These are phyloP conservation scores for Alectoria sarmentosa DNA, from an alignment of 495 filamentous ascomycete genomes.

Conservation along the genomic window DNA sequence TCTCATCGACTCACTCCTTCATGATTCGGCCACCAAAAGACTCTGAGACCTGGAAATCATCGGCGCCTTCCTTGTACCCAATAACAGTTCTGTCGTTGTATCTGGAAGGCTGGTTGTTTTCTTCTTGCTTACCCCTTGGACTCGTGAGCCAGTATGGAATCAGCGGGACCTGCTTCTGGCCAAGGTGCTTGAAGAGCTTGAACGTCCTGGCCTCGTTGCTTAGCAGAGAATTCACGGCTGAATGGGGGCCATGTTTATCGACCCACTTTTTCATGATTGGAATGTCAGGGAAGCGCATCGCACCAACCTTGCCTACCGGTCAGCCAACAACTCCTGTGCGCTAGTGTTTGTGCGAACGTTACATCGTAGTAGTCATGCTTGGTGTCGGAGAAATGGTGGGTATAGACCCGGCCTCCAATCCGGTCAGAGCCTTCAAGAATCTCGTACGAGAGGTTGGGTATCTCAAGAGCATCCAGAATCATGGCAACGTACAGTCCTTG, in stretches of 20 bases:
- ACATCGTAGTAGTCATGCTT: conserved; percentile 34
- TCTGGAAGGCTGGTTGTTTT: conserved; percentile 1
- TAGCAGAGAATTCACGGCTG: not conserved
- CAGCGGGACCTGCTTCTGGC: not conserved
- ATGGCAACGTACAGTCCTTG: conserved; percentile 35
- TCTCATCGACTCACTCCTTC: not conserved
- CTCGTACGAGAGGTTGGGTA: conserved; percentile 24
- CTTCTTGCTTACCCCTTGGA: not conserved
- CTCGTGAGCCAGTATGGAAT: not conserved
- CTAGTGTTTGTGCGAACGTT: not conserved
- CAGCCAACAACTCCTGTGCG: not conserved
- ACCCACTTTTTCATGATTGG: conserved; percentile 15
- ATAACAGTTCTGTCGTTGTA: conserved; percentile 13
- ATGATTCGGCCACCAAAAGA: conserved; percentile 6
- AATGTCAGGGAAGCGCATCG: conserved; percentile 31
- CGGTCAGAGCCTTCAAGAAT: conserved; percentile 30
- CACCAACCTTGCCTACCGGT: conserved; percentile 12
- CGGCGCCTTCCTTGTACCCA: not conserved
- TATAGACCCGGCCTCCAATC: conserved; percentile 30
- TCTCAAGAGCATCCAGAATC: conserved; percentile 29
- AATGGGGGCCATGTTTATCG: conserved; percentile 22
- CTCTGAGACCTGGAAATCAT: conserved; percentile 8
- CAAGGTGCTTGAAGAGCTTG: conserved; percentile 4
- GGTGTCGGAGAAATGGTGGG: conserved; percentile 28
- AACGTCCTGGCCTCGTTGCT: not conserved